Base-by-base conservation (phyloP, 2,329 filamentous ascomycete genomes). In the Arthroderma sp. region DNA sequence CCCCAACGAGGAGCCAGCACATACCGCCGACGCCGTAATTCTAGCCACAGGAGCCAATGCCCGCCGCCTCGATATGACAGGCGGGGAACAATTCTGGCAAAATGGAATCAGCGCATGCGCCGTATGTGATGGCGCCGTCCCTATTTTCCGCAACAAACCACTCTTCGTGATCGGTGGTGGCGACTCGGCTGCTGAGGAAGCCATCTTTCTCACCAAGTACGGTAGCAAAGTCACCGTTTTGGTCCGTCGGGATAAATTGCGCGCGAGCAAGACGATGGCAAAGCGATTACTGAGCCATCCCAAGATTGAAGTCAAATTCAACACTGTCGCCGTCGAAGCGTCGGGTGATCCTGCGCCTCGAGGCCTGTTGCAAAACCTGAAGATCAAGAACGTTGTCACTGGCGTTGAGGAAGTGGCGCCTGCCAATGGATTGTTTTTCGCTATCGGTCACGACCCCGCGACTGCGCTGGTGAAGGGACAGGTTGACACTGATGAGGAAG, bases 61-160 rank as follows among this genome's bases (percentile, higher is more conserved):
- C 32, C 76, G 85, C 53, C 78, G 93, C 51, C 71, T 98, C 45
- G 72, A 82, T 63, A 77, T 98, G 39, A 72, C 80, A 8, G 93
- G 91, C 44, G 91, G 98, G 72, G 84, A 94, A 45, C 84, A 81
- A 64, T 98, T 87, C 77, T 98, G 93, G 93, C 88, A 94, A 64
- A 91, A 84, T 64, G 91, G 91, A 54, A 86, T 98, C 61, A 91
- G 83, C 43, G 91, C 91, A 41, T 98, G 91, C 68, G 91, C 91
- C 31, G 91, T 98, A 40, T 98, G 91, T 68, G 91, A 98, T 61
- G 91, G 91, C 52, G 91, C 88, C 41, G 82, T 96, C 39, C 91
- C 91, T 49, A 95, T 98, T 65, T 98, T 94, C 80, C 78, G 89
- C 56, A 86, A 95, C 67, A 94, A 94, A 75, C 89, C 84, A 6